Evolutionary conservation across 2,329 filamentous ascomycete genomes (phyloP).

Genomic region (Paraphoma sp.): DNA sequence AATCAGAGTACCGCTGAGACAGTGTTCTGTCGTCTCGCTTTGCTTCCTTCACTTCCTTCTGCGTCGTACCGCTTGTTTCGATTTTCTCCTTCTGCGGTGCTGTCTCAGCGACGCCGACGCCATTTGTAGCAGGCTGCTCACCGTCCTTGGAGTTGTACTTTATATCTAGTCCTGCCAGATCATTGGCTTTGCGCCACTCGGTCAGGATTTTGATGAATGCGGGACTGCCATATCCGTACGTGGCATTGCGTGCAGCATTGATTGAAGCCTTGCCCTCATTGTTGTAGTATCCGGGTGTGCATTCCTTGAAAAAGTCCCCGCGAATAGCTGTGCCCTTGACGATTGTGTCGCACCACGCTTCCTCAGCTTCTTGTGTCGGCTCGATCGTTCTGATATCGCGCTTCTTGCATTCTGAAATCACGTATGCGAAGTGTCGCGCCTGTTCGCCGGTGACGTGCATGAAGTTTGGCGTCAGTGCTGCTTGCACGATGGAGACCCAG

Average conservation of each 20-base stretch:
- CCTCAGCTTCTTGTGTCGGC: slow-evolving; percentile 54
- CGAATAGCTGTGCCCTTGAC: slow-evolving; percentile 51
- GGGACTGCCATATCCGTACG: slow-evolving; percentile 38
- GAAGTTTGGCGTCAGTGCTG: slow-evolving; percentile 31
- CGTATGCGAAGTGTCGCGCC: slow-evolving; percentile 54
- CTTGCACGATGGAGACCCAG: slow-evolving; percentile 40
- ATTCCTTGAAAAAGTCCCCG: slow-evolving; percentile 51
- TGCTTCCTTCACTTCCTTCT: background rate
- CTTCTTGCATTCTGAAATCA: slow-evolving; percentile 48
- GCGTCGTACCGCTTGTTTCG: background rate
- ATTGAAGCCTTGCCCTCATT: slow-evolving; percentile 26
- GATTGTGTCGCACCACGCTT: slow-evolving; percentile 55
- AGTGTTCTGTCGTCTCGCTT: background rate
- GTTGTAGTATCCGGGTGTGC: slow-evolving; percentile 64
- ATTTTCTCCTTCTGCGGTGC: background rate
- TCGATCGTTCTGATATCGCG: slow-evolving; percentile 49
- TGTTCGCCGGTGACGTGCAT: slow-evolving; percentile 34
- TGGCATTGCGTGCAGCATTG: slow-evolving; percentile 29
- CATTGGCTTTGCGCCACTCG: slow-evolving; percentile 38
- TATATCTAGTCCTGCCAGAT: slow-evolving; percentile 40
- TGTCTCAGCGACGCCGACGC: background rate
- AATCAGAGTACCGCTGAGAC: slow-evolving; percentile 12
- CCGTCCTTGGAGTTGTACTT: slow-evolving; percentile 6
- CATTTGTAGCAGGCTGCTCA: background rate
- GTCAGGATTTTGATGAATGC: slow-evolving; percentile 42